Conservation (phyloP, 2,329 filamentous ascomycete species). For the Trichoderma cornu-damae region DNA sequence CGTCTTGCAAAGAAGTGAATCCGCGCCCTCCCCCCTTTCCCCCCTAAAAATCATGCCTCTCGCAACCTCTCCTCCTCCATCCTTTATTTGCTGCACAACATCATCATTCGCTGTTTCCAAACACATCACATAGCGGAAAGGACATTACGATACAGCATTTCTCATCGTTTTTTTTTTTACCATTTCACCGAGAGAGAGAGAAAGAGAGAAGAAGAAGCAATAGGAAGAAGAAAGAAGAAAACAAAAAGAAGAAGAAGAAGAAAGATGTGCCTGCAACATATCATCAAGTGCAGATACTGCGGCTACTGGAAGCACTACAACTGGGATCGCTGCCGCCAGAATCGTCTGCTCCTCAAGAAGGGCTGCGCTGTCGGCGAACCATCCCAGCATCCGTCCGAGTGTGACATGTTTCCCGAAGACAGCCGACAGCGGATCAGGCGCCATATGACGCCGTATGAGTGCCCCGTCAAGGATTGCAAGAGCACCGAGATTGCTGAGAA, state of each 20-base stretch:
- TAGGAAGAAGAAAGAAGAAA: too few species aligned
- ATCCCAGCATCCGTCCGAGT: conserved; percentile 10
- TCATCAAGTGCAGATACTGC: conserved; percentile 14
- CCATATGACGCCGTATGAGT: conserved; percentile 16
- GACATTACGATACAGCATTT: conserved; percentile 20
- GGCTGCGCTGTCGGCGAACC: conserved; percentile 6
- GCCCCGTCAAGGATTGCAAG: conserved; percentile 11
- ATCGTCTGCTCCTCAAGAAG: neutral
- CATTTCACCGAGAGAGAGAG: too few species aligned
- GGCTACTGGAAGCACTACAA: conserved; percentile 11
- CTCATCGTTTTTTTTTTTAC: conserved; percentile 20
- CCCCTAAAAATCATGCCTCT: neutral
- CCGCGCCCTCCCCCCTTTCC: neutral
- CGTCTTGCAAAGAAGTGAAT: neutral
- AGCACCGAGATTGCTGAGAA: conserved; percentile 15
- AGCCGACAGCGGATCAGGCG: conserved; percentile 4
- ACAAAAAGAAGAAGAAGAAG: too few species aligned
- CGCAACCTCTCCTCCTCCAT: neutral
- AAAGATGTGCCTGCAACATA: conserved; percentile 16
- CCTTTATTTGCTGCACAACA: neutral
- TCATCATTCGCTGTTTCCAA: neutral
- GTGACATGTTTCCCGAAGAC: conserved; percentile 6
- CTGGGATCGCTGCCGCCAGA: conserved; percentile 16
- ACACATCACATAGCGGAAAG: neutral
- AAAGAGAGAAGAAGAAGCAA: too few species aligned